Evolutionary conservation across 2,329 filamentous ascomycete genomes (phyloP).

Genomic region (Periconia sp.): DNA sequence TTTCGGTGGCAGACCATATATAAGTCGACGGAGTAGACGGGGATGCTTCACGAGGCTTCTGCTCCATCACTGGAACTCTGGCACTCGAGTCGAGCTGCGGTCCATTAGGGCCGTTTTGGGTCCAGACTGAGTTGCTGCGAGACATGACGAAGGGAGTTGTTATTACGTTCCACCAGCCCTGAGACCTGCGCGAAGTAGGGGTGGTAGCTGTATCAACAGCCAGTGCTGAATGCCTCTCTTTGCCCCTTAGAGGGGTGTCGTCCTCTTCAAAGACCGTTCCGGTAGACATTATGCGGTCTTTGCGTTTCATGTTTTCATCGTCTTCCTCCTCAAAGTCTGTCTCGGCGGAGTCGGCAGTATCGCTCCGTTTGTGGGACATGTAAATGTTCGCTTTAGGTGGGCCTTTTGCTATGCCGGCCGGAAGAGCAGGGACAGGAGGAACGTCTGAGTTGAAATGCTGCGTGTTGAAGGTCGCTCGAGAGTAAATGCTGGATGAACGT

Average conservation of each 20-base stretch:
- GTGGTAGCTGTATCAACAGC: slow-evolving; percentile 40
- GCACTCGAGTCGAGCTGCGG: slow-evolving; percentile 27
- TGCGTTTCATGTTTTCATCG: slow-evolving; percentile 46
- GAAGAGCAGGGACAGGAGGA: slow-evolving; percentile 54
- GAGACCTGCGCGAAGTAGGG: slow-evolving; percentile 60
- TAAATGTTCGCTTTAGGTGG: slow-evolving; percentile 6
- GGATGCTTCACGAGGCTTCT: slow-evolving; percentile 14
- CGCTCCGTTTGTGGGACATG: slow-evolving; percentile 19
- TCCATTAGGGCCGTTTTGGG: slow-evolving; percentile 24
- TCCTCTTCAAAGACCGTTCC: slow-evolving; percentile 74
- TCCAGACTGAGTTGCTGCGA: slow-evolving; percentile 40
- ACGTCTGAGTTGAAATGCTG: slow-evolving; percentile 40
- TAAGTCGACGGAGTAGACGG: slow-evolving; percentile 22
- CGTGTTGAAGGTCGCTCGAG: slow-evolving; percentile 52
- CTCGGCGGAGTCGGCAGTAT: slow-evolving; percentile 38
- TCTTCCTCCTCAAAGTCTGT: slow-evolving; percentile 55
- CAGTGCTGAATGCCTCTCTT: slow-evolving; percentile 33
- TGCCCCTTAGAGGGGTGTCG: slow-evolving; percentile 42
- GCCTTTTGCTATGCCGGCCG: slow-evolving; percentile 20
- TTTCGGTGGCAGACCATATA: slow-evolving; percentile 29
- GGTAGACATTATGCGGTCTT: slow-evolving; percentile 54
- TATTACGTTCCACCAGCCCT: slow-evolving; percentile 78
- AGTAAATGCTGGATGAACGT: slow-evolving; percentile 63
- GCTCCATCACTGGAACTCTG: slow-evolving; percentile 35
- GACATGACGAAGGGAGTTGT: slow-evolving; percentile 65